Evolutionary conservation across 768 basidiomycete species (phyloP), one percentile per base, ranked within the genome.

Genomic region (Russula virescens): DNA sequence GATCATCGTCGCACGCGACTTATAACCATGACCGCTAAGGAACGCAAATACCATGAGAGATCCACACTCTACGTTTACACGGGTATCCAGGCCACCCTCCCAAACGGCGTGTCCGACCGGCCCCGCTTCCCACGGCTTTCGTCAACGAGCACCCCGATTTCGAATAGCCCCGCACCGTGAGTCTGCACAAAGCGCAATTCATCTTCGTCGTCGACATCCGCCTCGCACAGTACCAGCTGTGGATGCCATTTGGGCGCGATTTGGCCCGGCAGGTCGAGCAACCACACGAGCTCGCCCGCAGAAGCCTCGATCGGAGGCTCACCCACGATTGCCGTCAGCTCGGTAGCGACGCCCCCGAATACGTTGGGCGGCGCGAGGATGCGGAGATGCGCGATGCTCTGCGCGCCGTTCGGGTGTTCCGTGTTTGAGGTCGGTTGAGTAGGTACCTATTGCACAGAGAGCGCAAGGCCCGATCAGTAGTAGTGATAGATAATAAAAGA

Each of bases 361-460:
- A 67, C 71, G 18, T 66, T 63, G 0, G 57, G 46, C 2, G 71
- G 58, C 0, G 75, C 75, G 23, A 84, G 71, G 14, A 87, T 55
- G 19, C 75, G 75, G 52, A 89, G 65, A 58, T 80, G 73, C 0
- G 82, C 77, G 45, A 89, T 70, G 1, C 85, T 82, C 0, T 53
- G 71, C 1, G 80, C 80, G 7, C 73, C 76, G 6, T 79, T 84
- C 0, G 81, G 76, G 68, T 89, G 87, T 8, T 72, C 67, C 0
- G 74, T 70, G 66, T 83, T 83, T 2, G 77, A 76, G 18, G 73
- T 73, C 5, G 81, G 80, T 11, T 77, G 73, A 1, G 72, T 69
- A 5, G 83, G 83, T 1, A 86, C 85, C 83, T 85, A 42, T 21
- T n/a, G n/a, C n/a, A n/a, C n/a, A n/a, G n/a, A n/a, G n/a, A n/a